Conservation (phyloP, 1,139 yeast species). For the Sugiyamaella novakii region DNA sequence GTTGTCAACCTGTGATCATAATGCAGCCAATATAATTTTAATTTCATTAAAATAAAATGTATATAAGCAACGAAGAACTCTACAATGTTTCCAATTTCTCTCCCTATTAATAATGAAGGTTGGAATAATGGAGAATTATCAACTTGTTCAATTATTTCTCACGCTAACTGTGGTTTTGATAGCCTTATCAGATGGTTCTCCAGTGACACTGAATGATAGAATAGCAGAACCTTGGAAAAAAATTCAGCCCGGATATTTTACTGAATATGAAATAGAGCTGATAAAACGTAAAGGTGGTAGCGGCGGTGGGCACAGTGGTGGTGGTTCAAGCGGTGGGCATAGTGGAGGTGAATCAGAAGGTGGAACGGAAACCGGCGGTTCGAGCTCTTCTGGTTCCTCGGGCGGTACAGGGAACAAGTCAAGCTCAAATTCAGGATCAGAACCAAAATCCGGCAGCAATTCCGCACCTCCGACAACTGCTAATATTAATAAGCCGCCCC, state of each 20-base stretch:
- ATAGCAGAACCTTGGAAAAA: not conserved
- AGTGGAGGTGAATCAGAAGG: conserved; percentile 16
- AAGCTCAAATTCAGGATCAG: conserved; percentile 11
- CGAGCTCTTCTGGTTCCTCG: conserved; percentile 14
- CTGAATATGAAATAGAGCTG: conserved; percentile 1
- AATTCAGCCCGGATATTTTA: not conserved
- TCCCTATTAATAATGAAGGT: conserved; percentile 1
- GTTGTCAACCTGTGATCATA: too few relatives aligned
- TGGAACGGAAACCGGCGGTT: conserved; percentile 12
- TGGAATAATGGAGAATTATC: not conserved
- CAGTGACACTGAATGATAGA: not conserved
- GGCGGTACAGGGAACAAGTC: not conserved
- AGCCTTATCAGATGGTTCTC: not conserved
- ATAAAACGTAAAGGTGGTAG: conserved; percentile 20
- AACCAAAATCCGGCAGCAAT: not conserved
- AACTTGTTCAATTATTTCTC: not conserved
- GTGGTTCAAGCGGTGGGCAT: conserved; percentile 20
- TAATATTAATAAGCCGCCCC: conserved; percentile 8
- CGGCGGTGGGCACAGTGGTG: conserved; percentile 23
- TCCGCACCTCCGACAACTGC: conserved; percentile 14
- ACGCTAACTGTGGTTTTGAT: not conserved
- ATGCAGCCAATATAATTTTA: too few relatives aligned
- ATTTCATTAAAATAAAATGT: too few relatives aligned
- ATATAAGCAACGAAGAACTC: too few relatives aligned
- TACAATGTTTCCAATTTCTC: too few relatives aligned